Base-by-base conservation (phyloP, 202 grass and related monocot genomes). In the Carex sylvatica region DNA sequence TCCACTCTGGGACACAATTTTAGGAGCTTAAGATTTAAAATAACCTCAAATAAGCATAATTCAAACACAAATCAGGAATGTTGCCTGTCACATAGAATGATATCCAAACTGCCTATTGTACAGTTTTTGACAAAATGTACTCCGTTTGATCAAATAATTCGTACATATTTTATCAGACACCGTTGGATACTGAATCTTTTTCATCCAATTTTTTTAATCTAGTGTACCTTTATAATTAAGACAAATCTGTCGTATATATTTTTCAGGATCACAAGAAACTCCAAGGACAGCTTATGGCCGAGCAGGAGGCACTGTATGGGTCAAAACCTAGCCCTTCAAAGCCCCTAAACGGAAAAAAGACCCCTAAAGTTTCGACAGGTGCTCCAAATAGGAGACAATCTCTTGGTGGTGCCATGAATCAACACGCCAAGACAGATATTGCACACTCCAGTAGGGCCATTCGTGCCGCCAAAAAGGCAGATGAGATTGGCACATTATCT, bases 271-370 rank as follows among this genome's bases (percentile, higher is more conserved):
- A 98, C 63, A 98, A 95, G 86, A 98, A 89, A 80, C 87, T 95
- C 26, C 92, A 95, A 63, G 92, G 89, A 75, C 92, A 98, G 79
- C 81, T 98, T 9, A 98, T 95, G 84, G 88, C 92, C 47, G 92
- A 98, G 86, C 92, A 98, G 71, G 96, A 95, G 88, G 89, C 88
- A 4, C 91, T 95, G 0, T 98, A 93, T 2, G 96, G 92, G 59
- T 98, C 92, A 58, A 95, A 98, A 82, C 91, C 96, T 72, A 95
- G 96, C 68, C 91, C 96, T 84, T 95, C 89, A 24, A 98, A 98
- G 70, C 76, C 91, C 78, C 89, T 69, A 73, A 95, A 89, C 20
- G 86, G 83, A 61, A 98, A 92, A 80, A 98, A 93, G 80, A 40
- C 56, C 1, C 84, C 86, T 70, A 91, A 93, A 61, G 47, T 77